A percentile compares a stretch with the other conserved stretches of the same genome.
phyloP scores from a whole-genome alignment of 345 rosid genomes.

The Citrus reticulata region DNA sequence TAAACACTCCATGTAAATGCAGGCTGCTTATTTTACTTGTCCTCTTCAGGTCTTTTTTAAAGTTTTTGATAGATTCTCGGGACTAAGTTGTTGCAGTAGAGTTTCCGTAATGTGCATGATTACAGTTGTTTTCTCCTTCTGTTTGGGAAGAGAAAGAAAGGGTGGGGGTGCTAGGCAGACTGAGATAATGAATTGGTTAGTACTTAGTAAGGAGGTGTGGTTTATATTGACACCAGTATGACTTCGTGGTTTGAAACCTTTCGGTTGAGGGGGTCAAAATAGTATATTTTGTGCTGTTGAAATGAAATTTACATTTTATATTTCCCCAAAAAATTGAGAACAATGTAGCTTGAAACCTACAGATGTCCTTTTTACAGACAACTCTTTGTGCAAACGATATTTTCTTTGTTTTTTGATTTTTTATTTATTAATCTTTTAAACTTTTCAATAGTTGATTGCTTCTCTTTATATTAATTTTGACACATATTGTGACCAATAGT shows the following conservation, averaged over 20 bases:
- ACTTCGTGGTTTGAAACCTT: background rate
- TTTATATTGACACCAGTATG: background rate
- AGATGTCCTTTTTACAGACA: background rate
- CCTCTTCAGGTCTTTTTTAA: background rate
- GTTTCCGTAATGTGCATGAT: background rate
- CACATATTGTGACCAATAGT: background rate
- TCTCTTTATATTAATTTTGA: background rate
- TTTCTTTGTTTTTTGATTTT: background rate
- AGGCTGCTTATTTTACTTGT: background rate
- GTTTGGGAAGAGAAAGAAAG: too few relatives aligned
- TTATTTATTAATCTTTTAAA: background rate
- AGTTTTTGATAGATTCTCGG: background rate
- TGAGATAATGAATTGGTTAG: too few relatives aligned
- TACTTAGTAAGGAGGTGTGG: too few relatives aligned
- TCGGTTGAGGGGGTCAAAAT: background rate
- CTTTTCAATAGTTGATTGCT: background rate
- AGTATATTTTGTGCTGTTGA: background rate
- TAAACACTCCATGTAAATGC: background rate
- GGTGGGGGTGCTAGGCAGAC: too few relatives aligned
- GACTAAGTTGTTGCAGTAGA: background rate
- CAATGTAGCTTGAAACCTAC: background rate
- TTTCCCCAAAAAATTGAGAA: background rate
- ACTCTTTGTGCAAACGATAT: background rate
- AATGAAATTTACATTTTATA: background rate
- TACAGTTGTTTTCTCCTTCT: background rate